phyloP scores from a whole-genome alignment of 768 basidiomycete genomes.

The Tephrocybe sp. region DNA sequence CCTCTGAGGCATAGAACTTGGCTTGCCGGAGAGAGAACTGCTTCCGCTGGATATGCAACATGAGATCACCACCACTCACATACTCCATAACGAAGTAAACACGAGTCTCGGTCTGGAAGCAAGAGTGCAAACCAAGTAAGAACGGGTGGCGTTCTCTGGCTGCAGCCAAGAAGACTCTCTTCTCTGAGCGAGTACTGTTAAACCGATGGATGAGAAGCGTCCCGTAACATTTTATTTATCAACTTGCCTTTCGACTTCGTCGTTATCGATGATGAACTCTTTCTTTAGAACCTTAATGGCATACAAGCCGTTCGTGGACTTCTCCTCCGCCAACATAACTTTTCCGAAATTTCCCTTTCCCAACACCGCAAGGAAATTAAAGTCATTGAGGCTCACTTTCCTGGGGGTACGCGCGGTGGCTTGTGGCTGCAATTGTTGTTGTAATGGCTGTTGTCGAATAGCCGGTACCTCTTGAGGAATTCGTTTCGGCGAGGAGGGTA shows the following conservation, averaged over 20 bases:
- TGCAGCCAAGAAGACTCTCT: constrained; percentile 97
- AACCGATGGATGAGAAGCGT: constrained; percentile 16
- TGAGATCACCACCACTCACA: constrained; percentile 96
- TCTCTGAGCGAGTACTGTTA: constrained; percentile 92
- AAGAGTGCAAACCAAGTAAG: constrained; percentile 93
- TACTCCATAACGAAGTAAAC: constrained; percentile 99
- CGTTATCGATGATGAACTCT: constrained; percentile 99
- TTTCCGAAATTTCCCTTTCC: constrained; percentile 99
- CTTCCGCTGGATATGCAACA: constrained; percentile 98
- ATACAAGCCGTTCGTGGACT: constrained; percentile 81
- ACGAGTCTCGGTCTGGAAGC: constrained; percentile 99
- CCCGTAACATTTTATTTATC: neutral
- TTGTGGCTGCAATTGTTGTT: constrained; percentile 29
- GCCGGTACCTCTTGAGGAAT: constrained; percentile 28
- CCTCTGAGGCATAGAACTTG: constrained; percentile 98
- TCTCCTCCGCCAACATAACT: constrained; percentile 99
- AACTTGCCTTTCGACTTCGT: constrained; percentile 93
- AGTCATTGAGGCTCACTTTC: constrained; percentile 95
- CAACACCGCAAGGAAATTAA: constrained; percentile 97
- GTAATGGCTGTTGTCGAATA: constrained; percentile 33
- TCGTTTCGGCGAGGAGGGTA: constrained; percentile 26
- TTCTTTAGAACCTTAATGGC: constrained; percentile 99
- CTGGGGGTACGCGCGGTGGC: constrained; percentile 47
- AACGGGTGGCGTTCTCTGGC: constrained; percentile 97
- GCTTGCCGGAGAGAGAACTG: constrained; percentile 98